Evolutionary conservation across 371 early-diverging fungal genomes (phyloP).

Genomic region (Mucor ambiguus): DNA sequence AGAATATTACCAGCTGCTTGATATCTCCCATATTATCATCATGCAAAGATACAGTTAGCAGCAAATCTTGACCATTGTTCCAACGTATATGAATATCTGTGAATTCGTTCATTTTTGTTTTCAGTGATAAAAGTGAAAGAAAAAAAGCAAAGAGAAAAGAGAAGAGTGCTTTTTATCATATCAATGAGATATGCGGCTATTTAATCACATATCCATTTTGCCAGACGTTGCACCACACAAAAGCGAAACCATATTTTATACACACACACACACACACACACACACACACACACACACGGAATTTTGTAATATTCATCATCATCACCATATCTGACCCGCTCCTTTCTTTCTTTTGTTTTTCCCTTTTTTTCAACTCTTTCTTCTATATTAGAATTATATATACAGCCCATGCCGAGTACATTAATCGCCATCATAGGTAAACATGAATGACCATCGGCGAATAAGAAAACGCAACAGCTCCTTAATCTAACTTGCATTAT

Average conservation of each 20-base stretch:
- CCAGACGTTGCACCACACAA: slow-evolving; percentile 1
- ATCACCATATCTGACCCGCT: not conserved
- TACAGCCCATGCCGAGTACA: slow-evolving; percentile 21
- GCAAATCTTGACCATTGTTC: slow-evolving; percentile 11
- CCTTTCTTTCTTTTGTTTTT: not conserved
- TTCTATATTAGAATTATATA: not conserved
- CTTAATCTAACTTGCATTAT: not conserved
- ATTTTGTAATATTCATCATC: not conserved
- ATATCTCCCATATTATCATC: slow-evolving; percentile 12
- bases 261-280: not conserved
- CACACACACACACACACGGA: not conserved
- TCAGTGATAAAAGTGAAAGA: not conserved
- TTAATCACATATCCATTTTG: not conserved
- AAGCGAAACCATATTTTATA: not conserved
- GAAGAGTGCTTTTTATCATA: not conserved
- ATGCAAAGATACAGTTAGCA: not conserved
- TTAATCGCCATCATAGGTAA: slow-evolving; percentile 32
- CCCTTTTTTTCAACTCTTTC: not conserved
- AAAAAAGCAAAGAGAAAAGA: not conserved
- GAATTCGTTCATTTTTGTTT: not conserved
- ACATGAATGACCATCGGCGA: not conserved
- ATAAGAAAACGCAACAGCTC: not conserved
- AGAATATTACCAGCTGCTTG: slow-evolving; percentile 10
- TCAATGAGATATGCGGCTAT: not conserved
- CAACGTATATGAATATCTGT: slow-evolving; percentile 19